Base-by-base conservation (phyloP, 345 rosid species). In the Citrus medica region DNA sequence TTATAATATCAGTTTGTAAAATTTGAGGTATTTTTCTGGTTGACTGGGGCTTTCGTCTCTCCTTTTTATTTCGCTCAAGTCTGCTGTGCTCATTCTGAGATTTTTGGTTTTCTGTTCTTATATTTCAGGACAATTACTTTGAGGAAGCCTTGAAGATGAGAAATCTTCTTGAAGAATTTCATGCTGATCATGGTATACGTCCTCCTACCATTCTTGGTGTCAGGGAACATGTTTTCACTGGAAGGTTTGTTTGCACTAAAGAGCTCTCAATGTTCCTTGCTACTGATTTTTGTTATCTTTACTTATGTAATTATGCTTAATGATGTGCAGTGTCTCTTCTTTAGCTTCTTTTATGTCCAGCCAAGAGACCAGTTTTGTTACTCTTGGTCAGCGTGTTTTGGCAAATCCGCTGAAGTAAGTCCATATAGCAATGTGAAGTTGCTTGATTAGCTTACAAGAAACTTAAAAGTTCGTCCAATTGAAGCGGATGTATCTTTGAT, bases 111-210 rank as follows among this genome's bases (percentile, higher is more conserved):
- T 75, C 61, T 56, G 27, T 37, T 55, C 30, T 24, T 58, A 76
- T 7, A 75, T 42, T 77, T 58, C 66, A 95, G 99, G 99, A 95
- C 85, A 95, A 95, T 83, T 95, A 95, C 83, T 95, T 95, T 83
- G 99, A 95, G 84, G 99, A 95, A 86, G 99, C 99, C 72, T 83
- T 95, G 86, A 95, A 95, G 87, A 89, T 95, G 97, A 89, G 99
- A 84, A 95, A 95, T 88, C 97, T 95, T 75, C 90, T 95, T 72
- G 98, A 94, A 83, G 99, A 95, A 83, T 95, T 95, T 62, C 88
- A 89, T 67, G 37, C 81, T 76, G 90, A 92, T 84, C 98, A 95
- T 80, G 99, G 99, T 51, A 88, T 91, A 82, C 97, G 84, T 74
- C 86, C 94, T 80, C 90, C 99, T 79, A 92, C 97, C n/a, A 95